Evolutionary conservation across 2,329 filamentous ascomycete species (phyloP).

Genomic region (Cadophora sp.): DNA sequence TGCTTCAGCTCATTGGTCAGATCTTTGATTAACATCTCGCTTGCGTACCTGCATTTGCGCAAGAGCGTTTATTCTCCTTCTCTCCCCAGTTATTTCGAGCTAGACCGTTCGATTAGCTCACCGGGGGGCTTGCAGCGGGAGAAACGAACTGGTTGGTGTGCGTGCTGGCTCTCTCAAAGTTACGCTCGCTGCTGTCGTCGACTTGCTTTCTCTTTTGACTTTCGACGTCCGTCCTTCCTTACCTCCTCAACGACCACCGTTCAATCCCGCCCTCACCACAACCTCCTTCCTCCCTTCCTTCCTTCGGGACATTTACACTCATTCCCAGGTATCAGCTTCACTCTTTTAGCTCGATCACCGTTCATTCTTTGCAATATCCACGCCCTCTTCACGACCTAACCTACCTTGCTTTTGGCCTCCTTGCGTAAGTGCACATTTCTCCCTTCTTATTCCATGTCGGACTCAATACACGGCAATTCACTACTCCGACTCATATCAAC

Average conservation of each 20-base stretch:
- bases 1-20: neutral
- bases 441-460: neutral
- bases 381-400: conserved; percentile 16
- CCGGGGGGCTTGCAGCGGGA: neutral
- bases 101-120: neutral
- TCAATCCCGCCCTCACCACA: conserved; percentile 9
- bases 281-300: conserved; percentile 31
- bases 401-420: conserved; percentile 28
- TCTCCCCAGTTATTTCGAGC: conserved; percentile 8
- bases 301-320: conserved; percentile 45
- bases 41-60: conserved; percentile 10
- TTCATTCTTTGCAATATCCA: conserved; percentile 39
- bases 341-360: conserved; percentile 49
- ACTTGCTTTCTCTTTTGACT: conserved; percentile 7
- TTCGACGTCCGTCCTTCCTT: conserved; percentile 13
- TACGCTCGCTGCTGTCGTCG: neutral
- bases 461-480: neutral
- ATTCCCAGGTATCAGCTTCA: conserved; percentile 50
- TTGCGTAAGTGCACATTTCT: conserved; percentile 35
- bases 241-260: conserved; percentile 20
- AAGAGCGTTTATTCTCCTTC: conserved; percentile 14
- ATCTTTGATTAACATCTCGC: conserved; percentile 13
- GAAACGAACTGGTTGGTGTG: conserved; percentile 10
- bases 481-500: neutral
- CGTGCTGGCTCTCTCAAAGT: neutral